Base-by-base conservation (phyloP, 768 basidiomycete genomes). In the Pleurotus platypus region DNA sequence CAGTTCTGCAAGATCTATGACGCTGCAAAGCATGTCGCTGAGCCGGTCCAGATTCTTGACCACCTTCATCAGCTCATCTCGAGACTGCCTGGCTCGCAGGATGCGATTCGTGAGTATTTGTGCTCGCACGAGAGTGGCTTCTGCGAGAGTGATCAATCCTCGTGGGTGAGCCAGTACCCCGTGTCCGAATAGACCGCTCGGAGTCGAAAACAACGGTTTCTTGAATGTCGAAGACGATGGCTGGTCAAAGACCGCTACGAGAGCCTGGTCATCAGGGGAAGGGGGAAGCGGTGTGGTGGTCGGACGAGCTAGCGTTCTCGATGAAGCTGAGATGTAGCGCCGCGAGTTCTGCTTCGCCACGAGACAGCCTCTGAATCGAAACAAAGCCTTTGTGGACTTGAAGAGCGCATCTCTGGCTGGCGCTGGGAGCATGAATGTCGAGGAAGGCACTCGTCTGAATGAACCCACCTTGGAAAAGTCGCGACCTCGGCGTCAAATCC, bases 31-130 rank as follows among this genome's bases (percentile, higher is more conserved):
- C 71, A 96, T 79, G 75, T 99, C 95, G 68, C 95, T 98, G 63
- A 99, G 84, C 60, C 96, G 79, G 76, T 99, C 97, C 59, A 99
- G 74, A 69, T 96, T 97, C 78, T 98, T 98, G 59, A 98, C 92
- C 8, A 93, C 93, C 71, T 87, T 83, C 59, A 86, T 75, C 48
- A 96, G 77, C 69, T 96, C 94, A 51, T 77, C 72, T 38, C 84
- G 79, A 3, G 89, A 88, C 65, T 89, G 78, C 65, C 83, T 77
- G 7, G 91, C 88, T 12, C 82, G 79, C 49, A 90, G 71, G 22
- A 98, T 92, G 43, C 97, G 86, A 56, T 88, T 82, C 13, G 96
- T 95, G 54, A 98, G 79, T 27, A 90, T 72, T 60, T 86, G 83
- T 5, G 93, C 94, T 45, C 92, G 88, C 13, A 84, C 70, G 24